Percentiles rank a stretch among this genome's conserved stretches.
Evolutionary conservation across 176 grass and related monocot species (phyloP).

Genomic region (Juncus inflexus): DNA sequence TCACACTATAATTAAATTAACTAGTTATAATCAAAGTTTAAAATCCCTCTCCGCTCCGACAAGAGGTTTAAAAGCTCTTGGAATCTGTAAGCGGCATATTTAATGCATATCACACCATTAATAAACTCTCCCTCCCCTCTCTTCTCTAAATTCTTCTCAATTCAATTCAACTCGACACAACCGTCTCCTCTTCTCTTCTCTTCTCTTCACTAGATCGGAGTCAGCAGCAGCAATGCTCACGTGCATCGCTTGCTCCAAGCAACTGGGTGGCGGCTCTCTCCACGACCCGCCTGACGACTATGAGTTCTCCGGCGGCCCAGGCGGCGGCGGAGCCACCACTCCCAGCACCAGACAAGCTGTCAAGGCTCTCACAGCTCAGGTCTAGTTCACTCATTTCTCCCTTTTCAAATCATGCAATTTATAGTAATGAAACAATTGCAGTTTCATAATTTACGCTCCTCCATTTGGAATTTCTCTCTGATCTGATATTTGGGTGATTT

Average conservation of each 20-base stretch:
- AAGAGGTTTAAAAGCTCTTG: conserved; percentile 22
- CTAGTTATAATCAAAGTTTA: no score
- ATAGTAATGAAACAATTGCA: neutral
- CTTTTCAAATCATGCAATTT: neutral
- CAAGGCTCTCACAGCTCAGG: conserved; percentile 88
- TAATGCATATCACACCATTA: conserved; percentile 19
- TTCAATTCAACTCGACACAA: no score
- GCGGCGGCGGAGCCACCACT: conserved; percentile 31
- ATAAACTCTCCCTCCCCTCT: conserved; percentile 15
- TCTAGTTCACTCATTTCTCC: conserved; percentile 7
- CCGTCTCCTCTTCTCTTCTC: neutral
- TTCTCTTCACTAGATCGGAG: neutral
- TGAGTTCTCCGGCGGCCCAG: conserved; percentile 26
- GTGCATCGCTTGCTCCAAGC: conserved; percentile 94
- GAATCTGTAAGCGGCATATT: conserved; percentile 30
- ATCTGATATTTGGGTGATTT: conserved; percentile 18
- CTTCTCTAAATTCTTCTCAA: no score
- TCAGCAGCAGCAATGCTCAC: conserved; percentile 63
- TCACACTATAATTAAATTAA: no score
- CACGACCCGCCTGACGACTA: conserved; percentile 50
- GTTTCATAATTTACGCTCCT: neutral
- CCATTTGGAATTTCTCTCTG: neutral
- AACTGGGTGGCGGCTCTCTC: conserved; percentile 44
- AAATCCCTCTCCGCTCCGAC: conserved; percentile 8
- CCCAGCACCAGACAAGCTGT: conserved; percentile 80